Percentiles rank a stretch among this genome's conserved stretches.
Evolutionary conservation across 768 basidiomycete species (phyloP).

Genomic region (Suillus alpinus): DNA sequence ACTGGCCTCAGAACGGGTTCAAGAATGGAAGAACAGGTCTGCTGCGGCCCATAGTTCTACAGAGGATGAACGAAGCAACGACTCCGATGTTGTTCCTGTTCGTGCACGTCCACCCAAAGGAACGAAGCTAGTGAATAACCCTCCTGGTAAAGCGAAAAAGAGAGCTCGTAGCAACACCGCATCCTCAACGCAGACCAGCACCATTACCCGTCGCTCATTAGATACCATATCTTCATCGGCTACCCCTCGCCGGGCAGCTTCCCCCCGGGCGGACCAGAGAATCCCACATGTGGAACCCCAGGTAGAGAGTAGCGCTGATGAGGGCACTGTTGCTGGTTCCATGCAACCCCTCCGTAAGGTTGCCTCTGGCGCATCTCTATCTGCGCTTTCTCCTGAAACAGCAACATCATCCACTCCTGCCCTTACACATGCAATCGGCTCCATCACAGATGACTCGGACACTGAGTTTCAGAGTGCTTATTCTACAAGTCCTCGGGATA

Average conservation of each 20-base stretch:
- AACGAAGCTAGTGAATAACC: slow-evolving; percentile 30
- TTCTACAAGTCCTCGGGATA: slow-evolving; percentile 69
- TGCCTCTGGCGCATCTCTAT: slow-evolving; percentile 30
- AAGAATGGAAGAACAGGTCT: slow-evolving; percentile 31
- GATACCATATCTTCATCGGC: slow-evolving; percentile 21
- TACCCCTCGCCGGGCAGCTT: slow-evolving; percentile 25
- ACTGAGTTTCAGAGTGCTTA: slow-evolving; percentile 88
- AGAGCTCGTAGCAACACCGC: slow-evolving; percentile 56
- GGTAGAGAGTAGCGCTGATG: slow-evolving; percentile 14
- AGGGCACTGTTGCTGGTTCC: slow-evolving; percentile 16
- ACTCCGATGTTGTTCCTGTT: slow-evolving; percentile 43
- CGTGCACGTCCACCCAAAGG: slow-evolving; percentile 41
- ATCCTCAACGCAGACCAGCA: slow-evolving; percentile 56
- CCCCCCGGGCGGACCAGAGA: slow-evolving; percentile 33
- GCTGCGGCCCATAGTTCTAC: slow-evolving; percentile 23
- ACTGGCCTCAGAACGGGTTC: slow-evolving; percentile 53
- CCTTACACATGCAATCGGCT: slow-evolving; percentile 31
- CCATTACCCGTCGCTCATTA: slow-evolving; percentile 22
- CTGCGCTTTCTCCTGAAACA: slow-evolving; percentile 22
- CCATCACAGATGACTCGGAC: slow-evolving; percentile 71
- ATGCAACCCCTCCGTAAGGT: slow-evolving; percentile 32
- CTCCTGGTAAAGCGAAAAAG: slow-evolving; percentile 38
- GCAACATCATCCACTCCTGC: slow-evolving; percentile 34
- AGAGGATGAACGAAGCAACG: slow-evolving; percentile 57
- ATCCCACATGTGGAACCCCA: slow-evolving; percentile 41